phyloP scores from a whole-genome alignment of 371 early-diverging fungal genomes.

The Rhizopus sp. region DNA sequence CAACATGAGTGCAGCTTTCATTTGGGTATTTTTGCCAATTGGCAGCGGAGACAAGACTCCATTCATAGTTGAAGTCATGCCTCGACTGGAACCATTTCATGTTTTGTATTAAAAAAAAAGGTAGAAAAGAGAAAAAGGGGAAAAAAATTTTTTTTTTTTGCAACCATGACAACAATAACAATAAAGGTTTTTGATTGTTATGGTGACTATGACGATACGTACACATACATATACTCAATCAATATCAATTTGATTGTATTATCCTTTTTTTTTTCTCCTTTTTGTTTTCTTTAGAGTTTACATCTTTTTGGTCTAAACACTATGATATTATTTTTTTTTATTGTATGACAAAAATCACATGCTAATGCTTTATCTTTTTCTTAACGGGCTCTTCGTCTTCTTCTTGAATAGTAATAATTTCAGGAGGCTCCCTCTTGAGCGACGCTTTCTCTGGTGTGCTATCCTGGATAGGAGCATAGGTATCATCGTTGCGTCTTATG shows the following conservation, averaged over 20 bases:
- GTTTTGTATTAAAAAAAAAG: neutral
- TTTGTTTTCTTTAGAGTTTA: neutral
- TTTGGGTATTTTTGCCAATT: slow-evolving; percentile 97
- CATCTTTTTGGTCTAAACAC: neutral
- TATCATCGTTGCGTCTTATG: slow-evolving; percentile 9
- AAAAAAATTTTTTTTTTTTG: neutral
- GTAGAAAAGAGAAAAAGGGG: neutral
- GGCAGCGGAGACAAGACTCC: slow-evolving; percentile 84
- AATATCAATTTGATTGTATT: too few relatives aligned
- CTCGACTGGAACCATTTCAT: slow-evolving; percentile 78
- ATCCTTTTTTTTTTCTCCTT: too few relatives aligned
- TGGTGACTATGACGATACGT: neutral
- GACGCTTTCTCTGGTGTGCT: too few relatives aligned
- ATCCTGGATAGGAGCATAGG: neutral
- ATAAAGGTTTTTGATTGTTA: neutral
- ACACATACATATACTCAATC: too few relatives aligned
- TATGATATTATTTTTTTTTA: neutral
- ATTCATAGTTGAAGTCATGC: slow-evolving; percentile 70
- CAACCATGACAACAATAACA: neutral
- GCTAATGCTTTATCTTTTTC: slow-evolving; percentile 1
- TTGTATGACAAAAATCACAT: slow-evolving; percentile 9
- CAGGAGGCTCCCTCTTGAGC: slow-evolving; percentile 2
- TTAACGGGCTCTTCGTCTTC: neutral
- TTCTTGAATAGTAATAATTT: slow-evolving; percentile 8
- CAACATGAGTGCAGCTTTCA: slow-evolving; percentile 82